Evolutionary conservation across 176 grass and related monocot species (phyloP).

Genomic region (Aegilops speltoides): DNA sequence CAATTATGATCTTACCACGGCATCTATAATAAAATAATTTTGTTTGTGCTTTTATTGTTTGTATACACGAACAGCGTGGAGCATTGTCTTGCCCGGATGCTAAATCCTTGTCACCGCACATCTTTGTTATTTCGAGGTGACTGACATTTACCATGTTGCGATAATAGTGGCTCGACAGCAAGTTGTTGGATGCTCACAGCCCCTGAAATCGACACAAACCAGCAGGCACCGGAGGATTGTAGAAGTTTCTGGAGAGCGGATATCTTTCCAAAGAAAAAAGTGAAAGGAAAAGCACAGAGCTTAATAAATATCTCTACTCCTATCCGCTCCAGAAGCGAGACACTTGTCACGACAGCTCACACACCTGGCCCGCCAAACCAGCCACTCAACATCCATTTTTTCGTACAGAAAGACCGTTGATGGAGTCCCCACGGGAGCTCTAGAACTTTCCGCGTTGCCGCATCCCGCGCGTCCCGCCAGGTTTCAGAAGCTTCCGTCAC

Average conservation of each 20-base stretch:
- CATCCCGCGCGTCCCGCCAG: background rate
- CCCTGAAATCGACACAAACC: too few species aligned
- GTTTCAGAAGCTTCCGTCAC: slow-evolving; percentile 48
- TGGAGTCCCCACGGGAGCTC: background rate
- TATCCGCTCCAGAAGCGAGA: background rate
- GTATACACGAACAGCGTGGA: background rate
- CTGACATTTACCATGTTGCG: background rate
- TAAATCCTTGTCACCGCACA: background rate
- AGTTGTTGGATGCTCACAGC: too few species aligned
- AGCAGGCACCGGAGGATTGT: too few species aligned
- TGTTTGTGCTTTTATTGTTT: background rate
- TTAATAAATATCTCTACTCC: background rate
- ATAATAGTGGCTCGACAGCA: too few species aligned
- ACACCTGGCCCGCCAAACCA: too few species aligned
- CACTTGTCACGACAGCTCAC: background rate
- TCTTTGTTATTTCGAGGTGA: background rate
- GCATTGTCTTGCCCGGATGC: background rate
- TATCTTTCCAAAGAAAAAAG: too few species aligned
- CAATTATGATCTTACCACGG: background rate
- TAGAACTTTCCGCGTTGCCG: background rate
- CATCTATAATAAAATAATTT: background rate
- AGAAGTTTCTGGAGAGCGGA: too few species aligned
- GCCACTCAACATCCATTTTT: too few species aligned
- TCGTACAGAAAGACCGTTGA: too few species aligned
- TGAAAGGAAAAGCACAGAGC: background rate